These are phyloP conservation scores for Eucalyptus cloeziana DNA, from an alignment of 345 rosid species.

Conservation along the genomic window DNA sequence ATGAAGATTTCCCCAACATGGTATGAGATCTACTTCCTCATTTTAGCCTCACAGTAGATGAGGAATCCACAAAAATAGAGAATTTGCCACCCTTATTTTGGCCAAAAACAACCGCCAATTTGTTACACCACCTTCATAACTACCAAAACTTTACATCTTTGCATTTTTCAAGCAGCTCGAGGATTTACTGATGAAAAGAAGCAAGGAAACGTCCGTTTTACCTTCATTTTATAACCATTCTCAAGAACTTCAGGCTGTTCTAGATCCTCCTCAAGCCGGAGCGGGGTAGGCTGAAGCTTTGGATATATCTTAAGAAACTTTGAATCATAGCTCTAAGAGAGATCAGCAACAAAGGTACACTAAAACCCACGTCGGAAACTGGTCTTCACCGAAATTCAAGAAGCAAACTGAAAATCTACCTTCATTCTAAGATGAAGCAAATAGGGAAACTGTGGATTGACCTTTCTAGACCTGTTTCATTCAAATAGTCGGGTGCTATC, in stretches of 20 bases:
- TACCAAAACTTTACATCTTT: neutral
- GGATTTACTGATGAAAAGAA: neutral
- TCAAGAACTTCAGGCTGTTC: slow-evolving; percentile 94
- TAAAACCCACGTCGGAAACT: neutral
- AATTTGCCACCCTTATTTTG: neutral
- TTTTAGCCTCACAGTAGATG: too few relatives aligned
- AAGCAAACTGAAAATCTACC: slow-evolving; percentile 15
- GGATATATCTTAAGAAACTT: slow-evolving; percentile 74
- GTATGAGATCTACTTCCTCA: neutral
- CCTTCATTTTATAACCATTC: slow-evolving; percentile 95
- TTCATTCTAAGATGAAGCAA: slow-evolving; percentile 94
- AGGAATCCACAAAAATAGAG: neutral
- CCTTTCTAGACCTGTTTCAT: neutral
- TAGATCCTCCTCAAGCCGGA: slow-evolving; percentile 87
- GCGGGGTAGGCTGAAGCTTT: slow-evolving; percentile 64
- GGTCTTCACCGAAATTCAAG: neutral
- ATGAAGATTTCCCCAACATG: neutral
- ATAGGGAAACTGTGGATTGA: slow-evolving; percentile 71
- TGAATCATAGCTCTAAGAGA: slow-evolving; percentile 68
- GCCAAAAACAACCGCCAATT: neutral
- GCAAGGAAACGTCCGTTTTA: neutral
- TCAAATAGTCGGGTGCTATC: neutral
- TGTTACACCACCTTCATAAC: neutral
- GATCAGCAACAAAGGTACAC: neutral
- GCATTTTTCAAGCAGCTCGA: neutral